Base-by-base conservation (phyloP, 345 rosid genomes). In the Melastoma malabathricum region DNA sequence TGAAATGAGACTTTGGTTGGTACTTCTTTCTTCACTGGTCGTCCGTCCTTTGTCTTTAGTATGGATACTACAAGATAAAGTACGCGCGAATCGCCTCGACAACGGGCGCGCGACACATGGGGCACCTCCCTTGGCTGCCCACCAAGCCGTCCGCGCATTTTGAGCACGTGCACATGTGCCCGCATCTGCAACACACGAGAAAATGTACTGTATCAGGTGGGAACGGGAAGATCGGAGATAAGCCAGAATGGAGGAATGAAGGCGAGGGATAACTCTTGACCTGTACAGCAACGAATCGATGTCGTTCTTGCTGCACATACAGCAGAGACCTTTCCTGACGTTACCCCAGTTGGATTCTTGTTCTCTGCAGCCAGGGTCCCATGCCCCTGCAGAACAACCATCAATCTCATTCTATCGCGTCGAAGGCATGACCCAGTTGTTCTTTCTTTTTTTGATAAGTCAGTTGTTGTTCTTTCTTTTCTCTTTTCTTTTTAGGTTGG, bases 51-150 rank as follows among this genome's bases (percentile, higher is more conserved):
- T n/a, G n/a, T n/a, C n/a, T n/a, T n/a, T n/a, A n/a, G n/a, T n/a
- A n/a, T n/a, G n/a, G n/a, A 18, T n/a, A 23, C n/a, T 38, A 58
- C 10, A 13, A 63, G 59, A 86, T 75, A 19, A 81, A 78, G 69
- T 82, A 90, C 8, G 96, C 96, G n/a, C 89, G 94, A 62, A 90
- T 70, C 57, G 74, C 96, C 82, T 86, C 98, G 10, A 77, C 62
- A 56, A 82, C 85, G 0, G 98, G 96, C 15, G 98, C 98, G 49
- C 63, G 60, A 56, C 96, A 86, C 94, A 86, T 83, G n/a, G 98
- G 98, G 67, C 98, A 90, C 71, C 84, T 90, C 44, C 71, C 94
- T 49, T 85, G 79, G 25, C 25, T 5, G 12, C 12, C 41, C 10
- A 34, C 41, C 41, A 34, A 34, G 41, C 41, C 41, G 12, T 34